Conservation (phyloP, 805 yeast genomes). For the Wickerhamiella qilinensis region DNA sequence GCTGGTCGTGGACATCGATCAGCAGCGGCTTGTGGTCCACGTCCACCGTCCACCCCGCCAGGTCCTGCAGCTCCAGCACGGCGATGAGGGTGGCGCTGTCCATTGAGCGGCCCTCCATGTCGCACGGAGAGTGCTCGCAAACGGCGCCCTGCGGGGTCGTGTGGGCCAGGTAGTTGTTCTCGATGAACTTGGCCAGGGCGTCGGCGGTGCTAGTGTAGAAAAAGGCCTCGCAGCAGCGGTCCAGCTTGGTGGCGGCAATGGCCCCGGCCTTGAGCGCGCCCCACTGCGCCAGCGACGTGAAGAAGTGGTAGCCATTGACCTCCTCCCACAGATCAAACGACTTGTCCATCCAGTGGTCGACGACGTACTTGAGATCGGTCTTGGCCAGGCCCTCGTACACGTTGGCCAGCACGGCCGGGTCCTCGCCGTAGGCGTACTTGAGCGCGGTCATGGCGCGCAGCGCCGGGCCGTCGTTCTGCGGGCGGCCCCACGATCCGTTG, state of each 20-base stretch:
- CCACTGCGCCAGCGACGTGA: conserved; percentile 60
- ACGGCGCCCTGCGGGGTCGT: conserved; percentile 4
- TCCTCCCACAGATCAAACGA: conserved; percentile 97
- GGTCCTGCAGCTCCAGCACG: conserved; percentile 4
- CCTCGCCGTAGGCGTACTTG: conserved; percentile 35
- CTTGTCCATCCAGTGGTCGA: conserved; percentile 39
- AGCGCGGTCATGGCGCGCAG: conserved; percentile 52
- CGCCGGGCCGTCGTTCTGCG: conserved; percentile 92
- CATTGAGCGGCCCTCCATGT: conserved; percentile 4
- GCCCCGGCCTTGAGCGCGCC: conserved; percentile 50
- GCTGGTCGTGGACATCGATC: not conserved
- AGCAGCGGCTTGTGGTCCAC: conserved; percentile 8
- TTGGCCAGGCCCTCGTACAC: conserved; percentile 39
- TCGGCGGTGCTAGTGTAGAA: conserved; percentile 1
- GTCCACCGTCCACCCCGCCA: conserved; percentile 10
- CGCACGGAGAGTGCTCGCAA: conserved; percentile 6
- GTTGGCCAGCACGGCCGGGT: conserved; percentile 23
- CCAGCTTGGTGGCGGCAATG: conserved; percentile 16
- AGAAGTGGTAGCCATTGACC: conserved; percentile 55
- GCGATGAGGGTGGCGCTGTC: conserved; percentile 9
- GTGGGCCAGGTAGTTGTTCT: conserved; percentile 5
- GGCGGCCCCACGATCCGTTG: conserved; percentile 71
- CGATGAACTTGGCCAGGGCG: conserved; percentile 7
- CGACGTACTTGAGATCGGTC: conserved; percentile 54
- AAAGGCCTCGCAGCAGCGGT: conserved; percentile 3